Evolutionary conservation across 2,329 filamentous ascomycete genomes (phyloP).

Genomic region (Huntiella savannae): DNA sequence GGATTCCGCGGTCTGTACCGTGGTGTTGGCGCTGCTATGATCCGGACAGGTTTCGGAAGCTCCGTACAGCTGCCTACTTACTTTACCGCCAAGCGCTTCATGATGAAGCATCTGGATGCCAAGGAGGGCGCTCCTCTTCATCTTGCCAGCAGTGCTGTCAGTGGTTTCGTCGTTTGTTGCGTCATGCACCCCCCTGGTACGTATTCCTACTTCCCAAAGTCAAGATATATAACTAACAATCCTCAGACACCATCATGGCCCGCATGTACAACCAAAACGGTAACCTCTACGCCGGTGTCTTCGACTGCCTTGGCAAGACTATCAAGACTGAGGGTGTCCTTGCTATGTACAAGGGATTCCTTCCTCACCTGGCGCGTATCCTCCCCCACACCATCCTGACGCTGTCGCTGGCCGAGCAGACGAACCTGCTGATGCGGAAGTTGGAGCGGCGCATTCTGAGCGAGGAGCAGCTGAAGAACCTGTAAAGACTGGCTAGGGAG

Average conservation of each 20-base stretch:
- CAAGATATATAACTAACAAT: neutral
- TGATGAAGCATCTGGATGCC: constrained; percentile 71
- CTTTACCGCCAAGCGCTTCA: constrained; percentile 82
- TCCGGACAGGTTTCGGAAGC: constrained; percentile 86
- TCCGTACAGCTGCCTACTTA: constrained; percentile 94
- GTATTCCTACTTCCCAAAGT: constrained; percentile 15
- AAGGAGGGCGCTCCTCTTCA: constrained; percentile 80
- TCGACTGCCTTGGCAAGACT: constrained; percentile 83
- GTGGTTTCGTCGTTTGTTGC: constrained; percentile 89
- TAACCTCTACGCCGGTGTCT: constrained; percentile 83
- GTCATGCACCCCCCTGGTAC: constrained; percentile 92
- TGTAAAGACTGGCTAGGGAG: constrained; percentile 10
- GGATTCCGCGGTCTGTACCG: constrained; percentile 71
- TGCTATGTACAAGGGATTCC: constrained; percentile 94
- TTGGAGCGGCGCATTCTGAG: constrained; percentile 45
- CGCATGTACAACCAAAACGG: constrained; percentile 98
- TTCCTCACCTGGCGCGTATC: constrained; percentile 85
- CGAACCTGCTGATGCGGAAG: constrained; percentile 74
- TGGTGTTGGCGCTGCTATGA: constrained; percentile 83
- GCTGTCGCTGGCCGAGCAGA: constrained; percentile 85
- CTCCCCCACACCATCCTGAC: constrained; percentile 91
- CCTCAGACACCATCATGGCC: constrained; percentile 80
- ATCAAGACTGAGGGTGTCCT: constrained; percentile 77
- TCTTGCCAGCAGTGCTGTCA: constrained; percentile 69
- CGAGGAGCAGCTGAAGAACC: constrained; percentile 18